phyloP scores from a whole-genome alignment of 345 rosid species.

The Diplotaxis tenuifolia region DNA sequence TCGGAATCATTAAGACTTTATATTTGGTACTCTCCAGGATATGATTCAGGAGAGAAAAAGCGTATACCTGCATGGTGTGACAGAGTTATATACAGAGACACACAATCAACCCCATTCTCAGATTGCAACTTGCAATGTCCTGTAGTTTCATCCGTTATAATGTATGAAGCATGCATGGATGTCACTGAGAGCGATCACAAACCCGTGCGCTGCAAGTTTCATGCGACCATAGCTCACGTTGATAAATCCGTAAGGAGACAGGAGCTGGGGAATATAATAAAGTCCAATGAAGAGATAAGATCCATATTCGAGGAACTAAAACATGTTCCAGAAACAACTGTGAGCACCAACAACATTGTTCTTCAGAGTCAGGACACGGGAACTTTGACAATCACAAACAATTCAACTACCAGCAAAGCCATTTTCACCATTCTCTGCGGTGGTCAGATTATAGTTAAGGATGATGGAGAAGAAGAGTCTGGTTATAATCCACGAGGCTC shows the following conservation, averaged over 20 bases:
- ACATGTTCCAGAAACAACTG: slow-evolving; percentile 57
- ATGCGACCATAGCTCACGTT: slow-evolving; percentile 71
- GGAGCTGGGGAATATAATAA: slow-evolving; percentile 60
- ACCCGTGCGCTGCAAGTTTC: slow-evolving; percentile 88
- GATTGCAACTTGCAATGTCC: slow-evolving; percentile 85
- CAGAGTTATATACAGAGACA: slow-evolving; percentile 86
- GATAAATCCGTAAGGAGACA: slow-evolving; percentile 89
- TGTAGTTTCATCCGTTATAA: slow-evolving; percentile 57
- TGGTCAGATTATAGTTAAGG: slow-evolving; percentile 55
- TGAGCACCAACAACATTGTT: slow-evolving; percentile 59
- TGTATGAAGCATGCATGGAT: slow-evolving; percentile 96
- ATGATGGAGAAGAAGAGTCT: slow-evolving; percentile 52
- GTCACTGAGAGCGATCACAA: slow-evolving; percentile 97
- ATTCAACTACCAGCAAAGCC: slow-evolving; percentile 47
- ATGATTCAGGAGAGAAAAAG: slow-evolving; percentile 98
- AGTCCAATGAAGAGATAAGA: slow-evolving; percentile 50
- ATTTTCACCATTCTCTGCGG: slow-evolving; percentile 57
- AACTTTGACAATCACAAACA: slow-evolving; percentile 65
- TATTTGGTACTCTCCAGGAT: slow-evolving; percentile 49
- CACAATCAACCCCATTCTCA: slow-evolving; percentile 43
- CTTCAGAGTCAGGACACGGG: slow-evolving; percentile 83
- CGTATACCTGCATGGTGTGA: slow-evolving; percentile 99
- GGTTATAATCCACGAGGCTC: no score
- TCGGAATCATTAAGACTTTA: background rate
- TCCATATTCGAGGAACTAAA: slow-evolving; percentile 54